These are phyloP conservation scores for Lachnellula cervina DNA, from an alignment of 2,329 filamentous ascomycete genomes.

Conservation along the genomic window DNA sequence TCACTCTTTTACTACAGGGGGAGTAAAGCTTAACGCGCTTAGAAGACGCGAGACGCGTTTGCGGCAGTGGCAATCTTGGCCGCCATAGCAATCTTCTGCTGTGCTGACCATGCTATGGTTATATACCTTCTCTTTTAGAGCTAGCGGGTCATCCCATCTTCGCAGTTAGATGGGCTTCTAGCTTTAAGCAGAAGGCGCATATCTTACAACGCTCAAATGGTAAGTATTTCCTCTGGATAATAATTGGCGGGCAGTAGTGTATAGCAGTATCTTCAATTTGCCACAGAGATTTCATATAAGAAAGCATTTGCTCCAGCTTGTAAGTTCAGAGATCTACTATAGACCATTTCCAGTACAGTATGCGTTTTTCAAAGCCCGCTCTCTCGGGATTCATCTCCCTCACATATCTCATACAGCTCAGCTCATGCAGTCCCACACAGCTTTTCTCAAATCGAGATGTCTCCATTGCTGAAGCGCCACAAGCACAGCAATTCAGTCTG, in stretches of 20 bases:
- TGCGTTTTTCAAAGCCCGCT: not conserved
- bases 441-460: not conserved
- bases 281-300: not conserved
- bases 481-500: not conserved
- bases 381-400: not conserved
- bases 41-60: too few species aligned
- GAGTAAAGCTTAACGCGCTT: too few species aligned
- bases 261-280: not conserved
- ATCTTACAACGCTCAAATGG: not conserved
- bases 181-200: not conserved
- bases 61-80: too few species aligned
- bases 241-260: not conserved
- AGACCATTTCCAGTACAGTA: not conserved
- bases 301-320: not conserved
- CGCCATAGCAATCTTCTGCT: not conserved
- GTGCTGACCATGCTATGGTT: not conserved
- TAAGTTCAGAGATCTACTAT: not conserved
- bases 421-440: not conserved
- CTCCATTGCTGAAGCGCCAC: not conserved
- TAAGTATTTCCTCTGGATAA: not conserved
- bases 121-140: not conserved
- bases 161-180: not conserved
- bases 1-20: too few species aligned
- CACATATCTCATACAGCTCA: not conserved
- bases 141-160: not conserved